These are phyloP conservation scores for Pseudogymnoascus sp. DNA, from an alignment of 2,329 filamentous ascomycete species.

Conservation along the genomic window DNA sequence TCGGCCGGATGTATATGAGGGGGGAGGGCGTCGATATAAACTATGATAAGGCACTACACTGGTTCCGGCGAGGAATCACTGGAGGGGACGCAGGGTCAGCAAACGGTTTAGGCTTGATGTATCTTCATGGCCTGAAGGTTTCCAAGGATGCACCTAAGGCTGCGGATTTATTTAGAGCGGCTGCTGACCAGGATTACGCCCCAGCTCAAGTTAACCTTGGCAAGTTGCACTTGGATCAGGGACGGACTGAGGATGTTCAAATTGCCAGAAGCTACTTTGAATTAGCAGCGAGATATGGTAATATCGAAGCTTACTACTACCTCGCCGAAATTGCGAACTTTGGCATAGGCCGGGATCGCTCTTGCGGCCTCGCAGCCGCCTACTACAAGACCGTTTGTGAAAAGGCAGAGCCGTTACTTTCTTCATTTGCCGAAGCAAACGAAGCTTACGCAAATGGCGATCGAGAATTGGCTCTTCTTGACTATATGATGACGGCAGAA, in stretches of 20 bases:
- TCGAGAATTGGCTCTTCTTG: constrained; percentile 56
- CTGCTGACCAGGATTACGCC: constrained; percentile 62
- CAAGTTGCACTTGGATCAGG: constrained; percentile 64
- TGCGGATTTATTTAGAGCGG: constrained; percentile 57
- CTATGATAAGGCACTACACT: constrained; percentile 55
- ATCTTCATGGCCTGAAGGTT: constrained; percentile 61
- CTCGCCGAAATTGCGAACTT: constrained; percentile 62
- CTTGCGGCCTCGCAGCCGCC: constrained; percentile 58
- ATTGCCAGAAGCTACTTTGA: constrained; percentile 62
- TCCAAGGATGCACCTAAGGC: constrained; percentile 55
- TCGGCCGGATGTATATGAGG: constrained; percentile 65
- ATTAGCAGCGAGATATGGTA: constrained; percentile 58
- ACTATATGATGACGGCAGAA: constrained; percentile 67
- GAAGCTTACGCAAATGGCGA: constrained; percentile 58
- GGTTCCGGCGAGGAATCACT: constrained; percentile 61
- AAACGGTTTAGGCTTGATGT: constrained; percentile 64
- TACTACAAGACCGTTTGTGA: constrained; percentile 62
- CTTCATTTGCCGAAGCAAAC: constrained; percentile 61
- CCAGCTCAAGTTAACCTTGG: constrained; percentile 62
- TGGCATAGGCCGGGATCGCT: constrained; percentile 58
- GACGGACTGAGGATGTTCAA: constrained; percentile 37
- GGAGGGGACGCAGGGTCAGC: constrained; percentile 62
- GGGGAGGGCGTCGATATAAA: constrained; percentile 65
- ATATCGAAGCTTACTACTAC: constrained; percentile 68
- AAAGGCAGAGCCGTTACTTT: constrained; percentile 49